These are phyloP conservation scores for Amanita pallidorosea DNA, from an alignment of 768 basidiomycete species.

Conservation along the genomic window DNA sequence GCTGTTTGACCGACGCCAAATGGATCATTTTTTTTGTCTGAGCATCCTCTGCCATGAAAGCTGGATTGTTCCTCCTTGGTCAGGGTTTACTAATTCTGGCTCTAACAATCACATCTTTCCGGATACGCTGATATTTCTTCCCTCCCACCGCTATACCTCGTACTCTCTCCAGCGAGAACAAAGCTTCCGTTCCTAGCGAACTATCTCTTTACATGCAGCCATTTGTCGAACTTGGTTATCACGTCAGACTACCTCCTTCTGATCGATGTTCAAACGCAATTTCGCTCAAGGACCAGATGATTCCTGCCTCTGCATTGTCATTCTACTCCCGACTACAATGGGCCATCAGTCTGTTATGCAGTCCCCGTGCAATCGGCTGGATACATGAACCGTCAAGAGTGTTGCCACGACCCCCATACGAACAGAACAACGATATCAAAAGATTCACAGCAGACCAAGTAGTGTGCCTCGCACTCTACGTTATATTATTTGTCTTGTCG, in stretches of 20 bases:
- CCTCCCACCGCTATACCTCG: background rate
- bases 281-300: constrained; percentile 11
- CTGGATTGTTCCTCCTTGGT: background rate
- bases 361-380: constrained; percentile 19
- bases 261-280: constrained; percentile 16
- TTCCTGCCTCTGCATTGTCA: constrained; percentile 8
- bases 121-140: background rate
- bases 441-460: constrained; percentile 14
- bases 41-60: background rate
- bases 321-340: constrained; percentile 14
- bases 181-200: background rate
- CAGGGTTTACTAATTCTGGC: background rate
- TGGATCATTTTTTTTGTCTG: background rate
- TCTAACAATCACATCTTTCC: background rate
- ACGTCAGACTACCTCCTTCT: constrained; percentile 11
- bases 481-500: constrained; percentile 10
- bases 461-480: constrained; percentile 1
- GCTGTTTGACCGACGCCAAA: background rate
- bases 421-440: constrained; percentile 4
- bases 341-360: constrained; percentile 13
- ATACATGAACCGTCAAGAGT: constrained; percentile 13
- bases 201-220: background rate
- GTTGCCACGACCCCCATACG: constrained; percentile 11
- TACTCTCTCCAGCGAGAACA: background rate
- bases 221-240: background rate